Base-by-base conservation (phyloP, 108 stramenopile genomes). In the Skeletonema costatum region DNA sequence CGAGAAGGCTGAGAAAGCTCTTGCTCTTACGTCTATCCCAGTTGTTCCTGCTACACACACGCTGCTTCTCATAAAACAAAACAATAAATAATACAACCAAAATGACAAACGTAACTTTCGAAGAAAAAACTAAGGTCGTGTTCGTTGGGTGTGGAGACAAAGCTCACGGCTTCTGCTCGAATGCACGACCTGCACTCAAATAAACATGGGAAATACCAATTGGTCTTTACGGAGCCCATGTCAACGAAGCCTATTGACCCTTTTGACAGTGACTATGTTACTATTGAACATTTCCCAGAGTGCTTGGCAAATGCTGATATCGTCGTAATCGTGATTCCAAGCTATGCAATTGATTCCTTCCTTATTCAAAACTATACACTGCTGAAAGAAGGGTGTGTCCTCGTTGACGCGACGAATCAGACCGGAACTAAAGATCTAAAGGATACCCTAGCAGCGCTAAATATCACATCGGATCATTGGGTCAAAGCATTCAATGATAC, bases 401-500 rank as follows among this genome's bases (percentile, higher is more conserved):
- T 78, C n/a, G 64, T 73, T 2, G 77, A 78, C 32, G 33, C 42
- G 13, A 66, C 77, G 17, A 78, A 77, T 60, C 36, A 33, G 50
- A 51, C 13, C 2, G 32, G 25, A 3, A 42, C n/a, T 2, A 46
- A 46, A 63, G 70, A 76, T 63, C 60, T 71, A 14, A 39, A 62
- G 51, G 51, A 11, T 36, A 44, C 36, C 4, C 42, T 71, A n/a
- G 58, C 29, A 11, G 31, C 42, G n/a, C 44, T 70, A 5, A 61
- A 60, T 14, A 76, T 63, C 16, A 14, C 30, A 14, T 63, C 33
- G 5, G 58, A 63, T 19, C 65, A 31, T 19, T 78, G 77, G 77
- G 64, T 66, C 21, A 73, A 74, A 73, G 77, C 64, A 25, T 78
- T 78, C 63, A 78, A 73, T 39, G 77, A 78, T 31, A 73, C 32